Base-by-base conservation (phyloP, 2,329 filamentous ascomycete genomes). In the Sporothrix brunneoviolacea region DNA sequence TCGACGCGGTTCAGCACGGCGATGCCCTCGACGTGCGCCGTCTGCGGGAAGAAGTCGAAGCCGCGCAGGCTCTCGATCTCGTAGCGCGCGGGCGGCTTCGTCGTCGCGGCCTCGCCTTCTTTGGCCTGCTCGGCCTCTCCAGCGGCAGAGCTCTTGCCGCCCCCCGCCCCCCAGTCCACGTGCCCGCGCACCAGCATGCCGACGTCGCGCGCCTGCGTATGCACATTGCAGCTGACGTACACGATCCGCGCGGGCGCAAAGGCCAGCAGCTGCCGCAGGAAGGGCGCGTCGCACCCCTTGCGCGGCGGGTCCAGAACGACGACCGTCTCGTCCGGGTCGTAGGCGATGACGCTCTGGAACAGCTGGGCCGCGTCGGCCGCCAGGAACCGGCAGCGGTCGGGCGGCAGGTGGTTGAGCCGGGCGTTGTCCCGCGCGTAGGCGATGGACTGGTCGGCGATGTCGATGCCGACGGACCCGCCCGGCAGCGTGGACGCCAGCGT, bases 21-120 rank as follows among this genome's bases (percentile, higher is more conserved):
- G 36, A 85, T 80, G 40, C 83, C 81, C 63, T 86, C 83, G 0
- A 86, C 83, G 61, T 86, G 83, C 1, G 78, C 76, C 18, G 83
- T 86, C 68, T 97, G 91, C 12, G 93, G 93, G 69, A 98, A 98
- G 68, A 98, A 97, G 65, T 98, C 93, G 63, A 97, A 97, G 0
- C 91, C 93, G 42, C 86, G 77, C 41, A 98, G 68, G 63, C 87
- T 95, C 75, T 97, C 91, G 64, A 98, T 87, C 66, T 84, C 81
- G 68, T 96, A 98, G 55, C 76, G 70, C 19, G 69, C 68, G 46
- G 67, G 66, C 63, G 58, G 61, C 40, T 51, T 54, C 21, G 55
- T 63, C 39, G 66, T 61, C 35, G 60, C 58, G 45, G 62, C 59
- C 42, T 62, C 60, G n/a, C 41, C 52, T 18, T 65, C 55, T 59